Evolutionary conservation across 192 early-diverging fungal species (phyloP), one percentile per base, ranked within the genome.

Genomic region (Powellomyces hirtus): DNA sequence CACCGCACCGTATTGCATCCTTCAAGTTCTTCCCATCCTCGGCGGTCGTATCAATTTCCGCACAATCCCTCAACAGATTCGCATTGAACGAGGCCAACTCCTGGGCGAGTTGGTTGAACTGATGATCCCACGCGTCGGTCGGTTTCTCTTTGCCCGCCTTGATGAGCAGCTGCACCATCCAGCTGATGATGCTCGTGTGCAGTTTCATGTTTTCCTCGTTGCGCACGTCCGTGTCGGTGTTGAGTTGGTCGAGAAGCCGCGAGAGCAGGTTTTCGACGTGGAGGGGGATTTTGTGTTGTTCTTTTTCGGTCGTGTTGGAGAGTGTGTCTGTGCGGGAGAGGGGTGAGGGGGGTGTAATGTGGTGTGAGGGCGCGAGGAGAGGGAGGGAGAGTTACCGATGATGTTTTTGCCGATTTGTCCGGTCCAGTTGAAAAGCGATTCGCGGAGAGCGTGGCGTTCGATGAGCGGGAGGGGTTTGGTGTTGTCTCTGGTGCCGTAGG

Each of bases 141-240:
- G 78, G 70, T 38, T 59, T 70, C 66, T 80, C 49, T 16, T 65
- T 60, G 29, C 75, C 75, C 13, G 64, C 68, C 38, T 77, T 76
- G 11, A 85, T 75, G 10, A 85, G 69, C 61, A 85, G 50, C 13
- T 83, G 74, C 20, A 85, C 81, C 79, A 83, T 83, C 79, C 81
- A 85, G 59, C 72, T 75, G 18, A 80, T 75, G 34, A 83, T 72
- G 45, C 64, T 24, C 13, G 79, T 81, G 63, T 85, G 84, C 18
- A 85, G 74, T 51, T 83, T 82, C n/a, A 79, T 66, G 62, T 85
- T 85, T 64, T 83, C 84, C 71, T 85, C 84, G 38, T 81, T 82
- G 10, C 77, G 67, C 3, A 77, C 56, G 46, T 85, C 84, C 8
- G 77, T 77, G 66, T 85, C 84, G 26, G 79, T 85, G 61, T 83